These are phyloP conservation scores for Schizonepeta tenuifolia DNA, from an alignment of 257 asterid genomes.

Conservation along the genomic window DNA sequence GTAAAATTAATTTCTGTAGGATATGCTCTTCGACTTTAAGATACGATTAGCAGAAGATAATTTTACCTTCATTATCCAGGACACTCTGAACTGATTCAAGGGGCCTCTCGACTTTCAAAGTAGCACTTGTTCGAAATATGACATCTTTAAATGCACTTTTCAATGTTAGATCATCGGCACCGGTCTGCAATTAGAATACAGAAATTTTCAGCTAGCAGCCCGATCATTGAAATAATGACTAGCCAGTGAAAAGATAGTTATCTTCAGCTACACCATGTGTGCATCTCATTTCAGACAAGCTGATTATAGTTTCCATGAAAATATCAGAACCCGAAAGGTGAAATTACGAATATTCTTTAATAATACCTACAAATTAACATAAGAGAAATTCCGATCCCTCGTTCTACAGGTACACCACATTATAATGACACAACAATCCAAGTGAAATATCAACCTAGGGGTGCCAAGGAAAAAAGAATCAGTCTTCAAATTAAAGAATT, in stretches of 20 bases:
- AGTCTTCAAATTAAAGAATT: too few relatives aligned
- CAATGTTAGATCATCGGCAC: slow-evolving; percentile 78
- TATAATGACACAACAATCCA: background rate
- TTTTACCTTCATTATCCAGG: slow-evolving; percentile 57
- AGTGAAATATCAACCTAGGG: background rate
- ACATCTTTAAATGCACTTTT: slow-evolving; percentile 93
- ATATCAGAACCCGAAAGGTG: background rate
- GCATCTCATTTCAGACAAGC: background rate
- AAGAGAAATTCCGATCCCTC: background rate
- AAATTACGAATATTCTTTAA: background rate
- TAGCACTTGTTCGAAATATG: slow-evolving; percentile 62
- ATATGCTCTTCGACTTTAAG: slow-evolving; percentile 13
- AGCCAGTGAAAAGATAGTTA: background rate
- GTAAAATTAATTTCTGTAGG: slow-evolving; percentile 27
- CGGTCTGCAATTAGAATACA: slow-evolving; percentile 60
- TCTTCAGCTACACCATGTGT: background rate
- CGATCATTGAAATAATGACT: slow-evolving; percentile 3
- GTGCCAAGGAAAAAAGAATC: too few relatives aligned
- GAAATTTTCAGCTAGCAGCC: slow-evolving; percentile 24
- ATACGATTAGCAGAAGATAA: slow-evolving; percentile 17
- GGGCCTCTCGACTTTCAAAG: slow-evolving; percentile 52
- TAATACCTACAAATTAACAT: background rate
- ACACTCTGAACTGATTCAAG: slow-evolving; percentile 44
- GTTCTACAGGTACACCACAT: background rate
- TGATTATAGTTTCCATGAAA: background rate